A percentile compares a stretch with the other conserved stretches of the same genome.
Evolutionary conservation across 2,329 filamentous ascomycete genomes (phyloP).

Genomic region (Colletotrichum sp.): DNA sequence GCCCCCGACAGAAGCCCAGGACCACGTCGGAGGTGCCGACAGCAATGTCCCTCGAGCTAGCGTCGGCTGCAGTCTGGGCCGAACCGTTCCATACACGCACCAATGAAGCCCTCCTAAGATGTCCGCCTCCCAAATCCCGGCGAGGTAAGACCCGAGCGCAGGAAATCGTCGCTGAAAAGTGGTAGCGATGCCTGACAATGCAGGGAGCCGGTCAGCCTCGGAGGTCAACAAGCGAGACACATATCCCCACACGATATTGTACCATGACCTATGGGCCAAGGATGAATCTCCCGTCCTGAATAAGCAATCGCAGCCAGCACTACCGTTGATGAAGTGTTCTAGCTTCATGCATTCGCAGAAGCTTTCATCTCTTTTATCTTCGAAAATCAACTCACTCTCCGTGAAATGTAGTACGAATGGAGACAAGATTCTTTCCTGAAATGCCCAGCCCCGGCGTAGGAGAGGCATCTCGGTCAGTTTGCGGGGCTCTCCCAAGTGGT

Average conservation of each 20-base stretch:
- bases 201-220: neutral
- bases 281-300: fast-evolving
- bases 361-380: fast-evolving
- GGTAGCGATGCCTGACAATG: neutral
- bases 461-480: no score
- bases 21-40: neutral
- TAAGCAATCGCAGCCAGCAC: fast-evolving
- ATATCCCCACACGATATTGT: no score
- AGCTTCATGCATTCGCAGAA: fast-evolving
- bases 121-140: fast-evolving
- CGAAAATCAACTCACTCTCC: neutral
- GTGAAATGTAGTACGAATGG: fast-evolving
- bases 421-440: neutral
- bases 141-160: neutral
- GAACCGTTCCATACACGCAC: fast-evolving
- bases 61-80: neutral
- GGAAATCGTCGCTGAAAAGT: fast-evolving
- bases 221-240: neutral
- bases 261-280: neutral
- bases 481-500: no score
- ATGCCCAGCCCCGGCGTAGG: neutral
- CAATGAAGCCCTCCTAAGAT: fast-evolving
- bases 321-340: fast-evolving
- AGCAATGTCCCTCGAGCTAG: neutral
- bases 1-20: neutral